Base-by-base conservation (phyloP, 352 stramenopile genomes). In the Phytophthora brassicae region DNA sequence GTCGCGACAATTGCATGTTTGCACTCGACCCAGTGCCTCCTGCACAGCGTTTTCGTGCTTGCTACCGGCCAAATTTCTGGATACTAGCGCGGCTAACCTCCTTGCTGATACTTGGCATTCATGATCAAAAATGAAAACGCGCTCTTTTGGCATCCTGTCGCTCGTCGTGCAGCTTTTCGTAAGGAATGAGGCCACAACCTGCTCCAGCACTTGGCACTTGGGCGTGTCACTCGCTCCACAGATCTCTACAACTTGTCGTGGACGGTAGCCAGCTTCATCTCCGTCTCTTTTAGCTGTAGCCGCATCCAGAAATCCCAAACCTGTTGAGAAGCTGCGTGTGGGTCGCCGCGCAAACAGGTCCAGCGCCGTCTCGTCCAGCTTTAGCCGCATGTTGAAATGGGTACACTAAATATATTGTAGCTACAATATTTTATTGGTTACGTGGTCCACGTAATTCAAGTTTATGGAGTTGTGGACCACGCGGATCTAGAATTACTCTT, bases 71-170 rank as follows among this genome's bases (percentile, higher is more conserved):
- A 66, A 19, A 39, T 49, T 67, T 31, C 44, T 36, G 35, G 13
- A 19, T 8, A 69, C 43, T n/a, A 68, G 28, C 14, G 35, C 22
- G 12, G 46, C 23, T 33, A 72, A 39, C 24, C 65, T 14, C 9
- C 14, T 41, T 45, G 69, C 51, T 0, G 68, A 72, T 16, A 74
- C 51, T 45, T 87, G 56, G 23, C 67, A 71, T 49, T 91, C 82
- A 54, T 91, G 79, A 54, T 91, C 82, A 33, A 91, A 88, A 8
- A 91, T 54, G 13, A 78, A 76, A 38, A 91, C 77, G 14, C 74
- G 74, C 42, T 82, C 66, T 20, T 69, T 78, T 11, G 60, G 49
- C 14, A 31, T 28, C 3, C 70, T 22, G n/a, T 63, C 56, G 13
- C 42, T 53, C 2, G 41, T 35, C 55, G 6, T 46, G 23, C 64